Conservation (phyloP, 371 early-diverging fungal genomes). For the Fennellomyces sp. region DNA sequence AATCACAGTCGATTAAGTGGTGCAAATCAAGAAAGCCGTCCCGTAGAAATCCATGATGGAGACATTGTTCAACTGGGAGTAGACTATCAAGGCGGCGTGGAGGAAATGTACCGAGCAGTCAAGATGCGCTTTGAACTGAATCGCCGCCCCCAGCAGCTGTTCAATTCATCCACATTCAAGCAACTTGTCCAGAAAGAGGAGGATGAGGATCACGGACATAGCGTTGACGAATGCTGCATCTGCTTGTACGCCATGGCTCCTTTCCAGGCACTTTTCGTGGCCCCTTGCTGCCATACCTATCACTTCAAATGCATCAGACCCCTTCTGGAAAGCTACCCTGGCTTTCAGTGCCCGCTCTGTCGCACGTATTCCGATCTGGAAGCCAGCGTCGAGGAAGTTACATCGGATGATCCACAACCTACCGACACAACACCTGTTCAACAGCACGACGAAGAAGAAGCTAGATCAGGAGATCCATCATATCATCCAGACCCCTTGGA, state of each 20-base stretch:
- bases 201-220: slow-evolving; percentile 9
- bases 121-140: slow-evolving; percentile 83
- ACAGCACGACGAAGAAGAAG: background rate
- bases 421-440: background rate
- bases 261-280: slow-evolving; percentile 92
- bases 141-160: slow-evolving; percentile 35
- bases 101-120: slow-evolving; percentile 76
- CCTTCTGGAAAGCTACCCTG: slow-evolving; percentile 72
- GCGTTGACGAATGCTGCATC: slow-evolving; percentile 88
- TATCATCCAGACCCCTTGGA: slow-evolving; percentile 1
- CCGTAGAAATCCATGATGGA: slow-evolving; percentile 84
- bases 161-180: slow-evolving; percentile 1
- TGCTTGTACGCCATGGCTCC: slow-evolving; percentile 89
- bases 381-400: slow-evolving; percentile 71
- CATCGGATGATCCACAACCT: background rate
- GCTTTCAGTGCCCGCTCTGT: slow-evolving; percentile 93
- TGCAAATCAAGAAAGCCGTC: slow-evolving; percentile 83
- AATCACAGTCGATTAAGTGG: slow-evolving; percentile 91
- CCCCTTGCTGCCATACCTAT: slow-evolving; percentile 94
- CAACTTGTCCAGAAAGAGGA: slow-evolving; percentile 6
- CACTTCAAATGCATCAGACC: slow-evolving; percentile 93
- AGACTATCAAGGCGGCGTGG: slow-evolving; percentile 91
- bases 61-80: slow-evolving; percentile 94
- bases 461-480: background rate
- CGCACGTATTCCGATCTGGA: slow-evolving; percentile 93